These are phyloP conservation scores for Pleurotus pulmonarius DNA, from an alignment of 768 basidiomycete genomes.

Conservation along the genomic window DNA sequence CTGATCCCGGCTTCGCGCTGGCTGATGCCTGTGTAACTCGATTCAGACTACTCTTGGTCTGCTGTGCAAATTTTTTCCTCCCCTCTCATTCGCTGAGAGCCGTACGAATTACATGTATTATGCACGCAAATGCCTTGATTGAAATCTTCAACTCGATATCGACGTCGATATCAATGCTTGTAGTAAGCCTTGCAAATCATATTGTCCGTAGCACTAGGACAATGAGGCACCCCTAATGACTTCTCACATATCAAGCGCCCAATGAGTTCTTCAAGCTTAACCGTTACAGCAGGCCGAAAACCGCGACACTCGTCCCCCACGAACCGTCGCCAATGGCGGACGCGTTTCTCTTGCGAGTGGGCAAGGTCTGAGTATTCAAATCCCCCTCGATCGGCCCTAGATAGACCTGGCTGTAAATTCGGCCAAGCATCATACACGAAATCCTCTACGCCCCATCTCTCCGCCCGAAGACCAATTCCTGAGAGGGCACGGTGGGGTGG, in stretches of 20 bases:
- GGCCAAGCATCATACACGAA: constrained; percentile 68
- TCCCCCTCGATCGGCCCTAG: constrained; percentile 63
- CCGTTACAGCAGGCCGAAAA: constrained; percentile 33
- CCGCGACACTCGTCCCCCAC: constrained; percentile 67
- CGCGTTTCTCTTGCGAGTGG: constrained; percentile 54
- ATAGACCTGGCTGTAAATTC: constrained; percentile 52
- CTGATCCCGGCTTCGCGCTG: constrained; percentile 7
- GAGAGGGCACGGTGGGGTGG: constrained; percentile 29
- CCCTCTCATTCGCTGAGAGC: neutral
- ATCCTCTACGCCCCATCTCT: constrained; percentile 29
- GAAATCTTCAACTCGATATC: too few species aligned
- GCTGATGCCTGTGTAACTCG: constrained; percentile 41
- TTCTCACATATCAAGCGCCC: too few species aligned
- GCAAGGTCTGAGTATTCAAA: constrained; percentile 78
- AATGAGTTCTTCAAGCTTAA: too few species aligned
- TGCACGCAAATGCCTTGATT: too few species aligned
- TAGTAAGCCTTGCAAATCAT: too few species aligned
- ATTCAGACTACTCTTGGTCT: constrained; percentile 73
- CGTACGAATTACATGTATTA: neutral
- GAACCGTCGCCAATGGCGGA: constrained; percentile 27
- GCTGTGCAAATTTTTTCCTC: constrained; percentile 22
- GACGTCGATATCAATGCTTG: too few species aligned
- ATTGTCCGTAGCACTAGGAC: too few species aligned
- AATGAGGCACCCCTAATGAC: too few species aligned
- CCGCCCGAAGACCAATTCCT: constrained; percentile 39